A percentile compares a stretch with the other conserved stretches of the same genome.
Evolutionary conservation across 495 filamentous ascomycete species (phyloP).

Genomic region (Bacidia rubella): DNA sequence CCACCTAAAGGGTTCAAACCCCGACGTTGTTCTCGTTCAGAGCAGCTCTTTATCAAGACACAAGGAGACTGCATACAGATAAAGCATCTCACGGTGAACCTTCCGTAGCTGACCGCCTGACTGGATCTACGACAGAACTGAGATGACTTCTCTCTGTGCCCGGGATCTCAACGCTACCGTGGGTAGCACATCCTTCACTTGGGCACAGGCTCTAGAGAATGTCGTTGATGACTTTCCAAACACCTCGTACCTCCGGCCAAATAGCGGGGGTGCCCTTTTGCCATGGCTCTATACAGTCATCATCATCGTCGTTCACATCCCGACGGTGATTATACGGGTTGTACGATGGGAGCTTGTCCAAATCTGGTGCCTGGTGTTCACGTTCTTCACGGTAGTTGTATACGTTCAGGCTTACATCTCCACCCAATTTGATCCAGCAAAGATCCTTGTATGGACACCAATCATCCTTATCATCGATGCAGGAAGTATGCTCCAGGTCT

Average conservation of each 20-base stretch:
- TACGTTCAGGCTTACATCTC: conserved; percentile 11
- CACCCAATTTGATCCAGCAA: conserved; percentile 7
- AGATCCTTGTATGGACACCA: conserved; percentile 13
- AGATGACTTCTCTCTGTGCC: no score
- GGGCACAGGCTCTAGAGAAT: conserved; percentile 4
- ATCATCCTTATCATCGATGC: conserved; percentile 15
- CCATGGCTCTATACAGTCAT: conserved; percentile 16
- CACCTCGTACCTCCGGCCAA: conserved; percentile 10
- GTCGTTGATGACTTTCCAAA: neutral
- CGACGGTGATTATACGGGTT: conserved; percentile 14
- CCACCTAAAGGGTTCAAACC: no score
- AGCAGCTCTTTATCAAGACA: no score
- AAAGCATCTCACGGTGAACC: no score
- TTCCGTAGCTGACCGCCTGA: no score
- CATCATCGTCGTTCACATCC: conserved; percentile 13
- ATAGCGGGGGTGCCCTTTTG: conserved; percentile 12
- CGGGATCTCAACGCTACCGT: neutral
- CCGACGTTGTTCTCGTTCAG: no score
- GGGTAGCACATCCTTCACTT: conserved; percentile 7
- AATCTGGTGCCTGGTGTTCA: conserved; percentile 10
- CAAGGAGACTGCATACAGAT: no score
- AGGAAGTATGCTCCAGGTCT: conserved; percentile 13
- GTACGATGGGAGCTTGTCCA: conserved; percentile 14
- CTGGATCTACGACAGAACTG: no score
- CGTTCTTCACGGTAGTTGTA: conserved; percentile 13